Base-by-base conservation (phyloP, 495 filamentous ascomycete species). In the Cetradonia linearis region DNA sequence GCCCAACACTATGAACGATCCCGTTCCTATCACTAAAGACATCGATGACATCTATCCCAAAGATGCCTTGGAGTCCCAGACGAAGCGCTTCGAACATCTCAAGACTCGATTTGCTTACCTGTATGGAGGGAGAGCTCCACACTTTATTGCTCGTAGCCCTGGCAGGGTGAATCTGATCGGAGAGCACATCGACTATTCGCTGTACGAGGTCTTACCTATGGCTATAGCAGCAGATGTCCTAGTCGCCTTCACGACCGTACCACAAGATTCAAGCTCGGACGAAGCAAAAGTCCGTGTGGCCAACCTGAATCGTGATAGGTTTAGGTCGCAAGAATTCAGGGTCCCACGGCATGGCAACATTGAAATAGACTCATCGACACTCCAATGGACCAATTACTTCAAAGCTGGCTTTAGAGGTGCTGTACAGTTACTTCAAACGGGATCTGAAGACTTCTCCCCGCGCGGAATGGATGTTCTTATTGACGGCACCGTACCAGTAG, bases 351-450 rank as follows among this genome's bases (percentile, higher is more conserved):
- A 82, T 31, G 76, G 81, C 33, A 79, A 87, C 62, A 80, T 94
- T 55, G 83, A 92, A 61, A 90, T 95, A 70, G 88, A 95, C 70
- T 78, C 85, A 47, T 87, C 83, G 63, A 76, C 84, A 63, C 88
- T 92, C 63, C 90, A 96, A 72, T 98, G 94, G 94, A 86, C 91
- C 50, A 97, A 96, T 69, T 98, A 98, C 78, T 96, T 98, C 82
- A 95, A 90, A 73, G 86, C 89, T 25, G 94, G 93, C 0, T 77
- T 96, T 47, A 76, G 82, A 5, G 93, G 90, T 20, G 91, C 91
- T 7, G 67, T 94, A 36, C 82, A 89, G 68, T 76, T 95, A 55
- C 73, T 98, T 66, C 81, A 81, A 64, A 82, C 87, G 76, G 84
- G 85, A 66, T 75, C 79, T 36, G 59, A 71, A 2, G 72, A 76